Evolutionary conservation across 2,329 filamentous ascomycete genomes (phyloP), one percentile per base, ranked within the genome.

Genomic region (Fusarium pseudocircinatum): DNA sequence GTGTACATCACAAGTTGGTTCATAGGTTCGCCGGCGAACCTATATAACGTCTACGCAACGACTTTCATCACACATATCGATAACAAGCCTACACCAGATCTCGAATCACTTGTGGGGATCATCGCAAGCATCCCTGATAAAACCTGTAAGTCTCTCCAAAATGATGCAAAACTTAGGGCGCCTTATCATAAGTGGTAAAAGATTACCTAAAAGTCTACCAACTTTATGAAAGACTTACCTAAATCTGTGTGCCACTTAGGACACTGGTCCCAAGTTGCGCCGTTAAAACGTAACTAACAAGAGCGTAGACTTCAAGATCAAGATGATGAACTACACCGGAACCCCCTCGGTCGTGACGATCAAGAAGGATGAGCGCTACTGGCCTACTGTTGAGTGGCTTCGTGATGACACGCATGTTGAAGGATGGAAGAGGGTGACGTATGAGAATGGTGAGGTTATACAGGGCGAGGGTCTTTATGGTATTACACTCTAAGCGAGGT

Each of bases 351-450:
- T 99, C 15, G 93, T 97, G 32, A 98, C 96, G 7, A 97, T 99
- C 93, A 99, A 99, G 90, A 98, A 98, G 88, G 98, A 98, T 77
- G 95, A 99, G 80, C 96, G 99, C 81, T 99, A 99, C 81, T 93
- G 92, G 83, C 90, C 91, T 0, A 92, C 90, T 1, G 88, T 90
- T 78, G 91, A 93, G 77, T 92, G 90, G 87, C 87, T 90, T 81
- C 91, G 91, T 78, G 90, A 92, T 73, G 79, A 83, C 10, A 82
- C 82, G 4, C 88, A 90, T 69, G 80, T 85, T 4, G 90, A 87
- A 73, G 90, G 90, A 37, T 93, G 91, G 91, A 86, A 85, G 62
- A 85, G 90, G 32, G 84, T 90, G 13, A 90, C 90, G 3, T 91
- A 92, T 70, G 89, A 91, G 75, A 86, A 85, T 73, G 87, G 84